These are phyloP conservation scores for Thinopyrum elongatum DNA, from an alignment of 176 grass and related monocot species.

Conservation along the genomic window DNA sequence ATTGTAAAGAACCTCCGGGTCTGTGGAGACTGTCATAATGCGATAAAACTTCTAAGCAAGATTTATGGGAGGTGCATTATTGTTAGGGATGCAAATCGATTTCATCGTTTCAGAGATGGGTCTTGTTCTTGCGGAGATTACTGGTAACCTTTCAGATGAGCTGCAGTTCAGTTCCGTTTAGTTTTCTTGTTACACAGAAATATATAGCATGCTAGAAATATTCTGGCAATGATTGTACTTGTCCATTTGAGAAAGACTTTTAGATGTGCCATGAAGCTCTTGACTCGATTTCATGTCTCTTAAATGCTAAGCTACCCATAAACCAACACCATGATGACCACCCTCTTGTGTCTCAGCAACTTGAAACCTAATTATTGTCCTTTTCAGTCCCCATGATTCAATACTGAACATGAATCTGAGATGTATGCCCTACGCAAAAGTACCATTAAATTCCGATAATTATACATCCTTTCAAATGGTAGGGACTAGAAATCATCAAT, in stretches of 20 bases:
- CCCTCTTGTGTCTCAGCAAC: constrained; percentile 46
- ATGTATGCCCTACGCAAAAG: constrained; percentile 57
- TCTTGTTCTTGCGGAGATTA: constrained; percentile 71
- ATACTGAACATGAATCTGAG: constrained; percentile 48
- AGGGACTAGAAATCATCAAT: constrained; percentile 34
- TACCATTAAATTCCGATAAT: constrained; percentile 43
- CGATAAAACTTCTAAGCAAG: constrained; percentile 60
- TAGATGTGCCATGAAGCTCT: constrained; percentile 12
- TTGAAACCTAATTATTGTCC: constrained; percentile 62
- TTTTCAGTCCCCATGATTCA: constrained; percentile 51
- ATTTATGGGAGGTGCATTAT: constrained; percentile 67
- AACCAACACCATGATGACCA: constrained; percentile 53
- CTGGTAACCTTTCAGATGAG: constrained; percentile 43
- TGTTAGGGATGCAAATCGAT: constrained; percentile 62
- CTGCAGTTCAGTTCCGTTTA: constrained; percentile 1
- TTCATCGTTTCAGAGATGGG: constrained; percentile 61
- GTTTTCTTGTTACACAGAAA: constrained; percentile 23
- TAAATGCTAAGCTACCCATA: constrained; percentile 47
- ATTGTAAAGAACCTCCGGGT: constrained; percentile 66
- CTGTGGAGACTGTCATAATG: constrained; percentile 70
- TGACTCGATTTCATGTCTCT: constrained; percentile 45
- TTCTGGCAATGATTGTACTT: constrained; percentile 11
- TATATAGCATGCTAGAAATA: constrained; percentile 26
- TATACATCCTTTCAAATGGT: constrained; percentile 34
- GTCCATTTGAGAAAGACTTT: constrained; percentile 23